These are phyloP conservation scores for Paracorniculantispora psalliotae DNA, from an alignment of 2,329 filamentous ascomycete genomes.

Conservation along the genomic window DNA sequence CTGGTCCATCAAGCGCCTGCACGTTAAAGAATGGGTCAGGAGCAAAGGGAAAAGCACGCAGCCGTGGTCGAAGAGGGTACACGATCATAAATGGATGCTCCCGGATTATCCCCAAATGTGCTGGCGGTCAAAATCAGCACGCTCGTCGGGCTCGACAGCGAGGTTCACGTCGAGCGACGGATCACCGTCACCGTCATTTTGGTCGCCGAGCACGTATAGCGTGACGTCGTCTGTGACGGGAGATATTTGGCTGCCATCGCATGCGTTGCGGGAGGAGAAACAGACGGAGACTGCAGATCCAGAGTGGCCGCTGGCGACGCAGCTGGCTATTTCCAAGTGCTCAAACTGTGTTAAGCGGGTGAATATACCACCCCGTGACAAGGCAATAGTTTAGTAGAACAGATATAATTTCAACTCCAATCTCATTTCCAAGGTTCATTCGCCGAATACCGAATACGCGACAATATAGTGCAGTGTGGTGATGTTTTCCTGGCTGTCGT, in stretches of 20 bases:
- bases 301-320: neutral
- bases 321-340: neutral
- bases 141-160: neutral
- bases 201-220: conserved; percentile 1
- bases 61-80: conserved; percentile 2
- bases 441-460: too few relatives aligned
- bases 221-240: neutral
- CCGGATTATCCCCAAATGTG: conserved; percentile 12
- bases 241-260: conserved; percentile 4
- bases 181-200: neutral
- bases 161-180: neutral
- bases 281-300: neutral
- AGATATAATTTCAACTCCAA: neutral
- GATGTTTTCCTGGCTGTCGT: too few relatives aligned
- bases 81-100: conserved; percentile 3
- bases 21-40: conserved; percentile 7
- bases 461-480: too few relatives aligned
- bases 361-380: neutral
- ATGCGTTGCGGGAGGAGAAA: neutral
- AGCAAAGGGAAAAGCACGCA: neutral
- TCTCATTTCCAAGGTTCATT: too few relatives aligned
- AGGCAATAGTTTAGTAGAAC: neutral
- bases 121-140: conserved; percentile 12
- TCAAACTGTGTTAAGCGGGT: neutral
- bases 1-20: conserved; percentile 8